Evolutionary conservation across 202 grass and related monocot genomes (phyloP).

Genomic region (Schoenoplectus tabernaemontani): DNA sequence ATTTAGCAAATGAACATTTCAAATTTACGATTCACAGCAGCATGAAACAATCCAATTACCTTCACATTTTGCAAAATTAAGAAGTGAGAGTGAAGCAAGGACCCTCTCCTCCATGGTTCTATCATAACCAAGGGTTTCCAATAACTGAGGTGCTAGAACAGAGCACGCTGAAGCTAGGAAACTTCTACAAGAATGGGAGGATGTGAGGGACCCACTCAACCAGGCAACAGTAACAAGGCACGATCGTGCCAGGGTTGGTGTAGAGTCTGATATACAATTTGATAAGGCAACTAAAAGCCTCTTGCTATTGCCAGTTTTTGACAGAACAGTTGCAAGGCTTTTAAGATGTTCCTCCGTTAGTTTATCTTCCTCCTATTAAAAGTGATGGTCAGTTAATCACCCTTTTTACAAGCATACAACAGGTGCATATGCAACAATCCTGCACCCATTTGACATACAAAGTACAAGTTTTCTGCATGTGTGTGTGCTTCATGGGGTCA

Average conservation of each 20-base stretch:
- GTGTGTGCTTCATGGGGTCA: neutral
- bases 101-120: conserved; percentile 78
- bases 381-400: neutral
- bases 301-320: conserved; percentile 47
- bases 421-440: neutral
- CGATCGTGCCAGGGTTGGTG: conserved; percentile 41
- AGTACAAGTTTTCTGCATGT: conserved; percentile 13
- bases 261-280: conserved; percentile 65
- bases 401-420: neutral
- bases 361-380: conserved; percentile 80
- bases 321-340: conserved; percentile 55
- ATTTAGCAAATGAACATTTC: neutral
- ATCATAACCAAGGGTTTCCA: conserved; percentile 75
- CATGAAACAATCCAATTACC: conserved; percentile 32
- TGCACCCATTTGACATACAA: neutral
- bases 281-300: conserved; percentile 60
- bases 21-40: neutral
- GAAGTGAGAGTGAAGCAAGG: conserved; percentile 62
- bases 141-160: conserved; percentile 46
- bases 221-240: conserved; percentile 71
- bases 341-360: conserved; percentile 58
- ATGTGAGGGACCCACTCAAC: conserved; percentile 72
- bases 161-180: conserved; percentile 60
- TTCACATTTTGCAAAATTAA: conserved; percentile 83
- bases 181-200: conserved; percentile 35